Percentiles rank a stretch among this genome's conserved stretches.
Evolutionary conservation across 2,329 filamentous ascomycete genomes (phyloP).

Genomic region (Raffaelea arxii): DNA sequence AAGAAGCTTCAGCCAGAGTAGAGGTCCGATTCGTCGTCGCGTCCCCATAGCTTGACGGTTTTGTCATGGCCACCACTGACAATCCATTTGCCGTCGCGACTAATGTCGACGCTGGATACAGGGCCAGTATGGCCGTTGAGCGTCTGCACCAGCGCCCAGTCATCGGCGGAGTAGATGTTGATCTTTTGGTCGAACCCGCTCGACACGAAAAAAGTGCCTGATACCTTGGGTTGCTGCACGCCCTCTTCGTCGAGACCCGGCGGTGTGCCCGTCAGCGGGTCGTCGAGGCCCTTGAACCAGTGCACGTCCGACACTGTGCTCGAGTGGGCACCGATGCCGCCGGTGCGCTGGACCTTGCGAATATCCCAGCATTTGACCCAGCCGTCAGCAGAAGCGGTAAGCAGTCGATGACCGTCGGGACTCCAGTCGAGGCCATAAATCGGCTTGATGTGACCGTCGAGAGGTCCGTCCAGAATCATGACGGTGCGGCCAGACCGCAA

Average conservation of each 20-base stretch:
- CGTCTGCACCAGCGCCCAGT: slow-evolving; percentile 84
- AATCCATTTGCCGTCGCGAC: slow-evolving; percentile 80
- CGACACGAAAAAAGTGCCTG: slow-evolving; percentile 83
- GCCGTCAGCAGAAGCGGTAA: slow-evolving; percentile 88
- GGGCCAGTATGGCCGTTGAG: slow-evolving; percentile 86
- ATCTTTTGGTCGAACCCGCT: slow-evolving; percentile 91
- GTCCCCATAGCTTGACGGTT: slow-evolving; percentile 92
- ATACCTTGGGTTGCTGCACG: slow-evolving; percentile 65
- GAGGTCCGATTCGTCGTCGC: slow-evolving; percentile 55
- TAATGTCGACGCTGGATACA: slow-evolving; percentile 84
- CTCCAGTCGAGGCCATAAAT: slow-evolving; percentile 93
- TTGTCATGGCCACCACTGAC: slow-evolving; percentile 89
- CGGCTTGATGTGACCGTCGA: slow-evolving; percentile 74
- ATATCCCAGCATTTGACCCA: slow-evolving; percentile 99
- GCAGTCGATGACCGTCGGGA: slow-evolving; percentile 77
- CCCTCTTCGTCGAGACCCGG: slow-evolving; percentile 56
- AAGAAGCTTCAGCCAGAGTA: slow-evolving; percentile 4
- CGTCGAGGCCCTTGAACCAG: slow-evolving; percentile 86
- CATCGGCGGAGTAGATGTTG: slow-evolving; percentile 91
- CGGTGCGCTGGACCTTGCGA: slow-evolving; percentile 73
- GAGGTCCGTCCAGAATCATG: slow-evolving; percentile 86
- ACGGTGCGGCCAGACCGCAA: slow-evolving; percentile 83
- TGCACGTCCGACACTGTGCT: slow-evolving; percentile 86
- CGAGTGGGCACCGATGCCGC: slow-evolving; percentile 81
- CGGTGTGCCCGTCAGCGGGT: slow-evolving; percentile 51